These are phyloP conservation scores for Babesia bigemina DNA, from an alignment of 169 alveolate genomes.

Conservation along the genomic window DNA sequence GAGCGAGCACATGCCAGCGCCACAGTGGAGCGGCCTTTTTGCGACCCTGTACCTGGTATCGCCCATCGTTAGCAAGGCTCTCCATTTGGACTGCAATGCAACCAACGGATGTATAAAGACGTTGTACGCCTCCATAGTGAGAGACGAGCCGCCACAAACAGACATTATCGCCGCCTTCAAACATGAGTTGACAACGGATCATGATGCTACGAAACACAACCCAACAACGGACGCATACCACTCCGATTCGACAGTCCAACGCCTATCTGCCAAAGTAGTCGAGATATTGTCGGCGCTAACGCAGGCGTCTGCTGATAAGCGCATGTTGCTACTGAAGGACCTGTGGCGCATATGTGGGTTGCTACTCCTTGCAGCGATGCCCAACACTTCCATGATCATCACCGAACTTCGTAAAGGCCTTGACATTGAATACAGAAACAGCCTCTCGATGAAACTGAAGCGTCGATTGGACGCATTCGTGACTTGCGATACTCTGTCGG, in stretches of 20 bases:
- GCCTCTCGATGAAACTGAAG: neutral
- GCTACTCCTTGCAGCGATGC: slow-evolving; percentile 1
- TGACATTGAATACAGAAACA: neutral
- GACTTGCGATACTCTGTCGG: slow-evolving; percentile 26
- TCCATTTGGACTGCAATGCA: neutral
- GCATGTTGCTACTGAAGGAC: neutral
- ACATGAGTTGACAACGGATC: neutral
- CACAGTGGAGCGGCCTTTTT: slow-evolving; percentile 38
- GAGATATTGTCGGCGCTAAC: neutral
- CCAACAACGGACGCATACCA: neutral
- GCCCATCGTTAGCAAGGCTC: slow-evolving; percentile 8
- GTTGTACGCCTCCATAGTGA: slow-evolving; percentile 16
- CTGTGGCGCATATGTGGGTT: slow-evolving; percentile 29
- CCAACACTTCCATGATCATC: slow-evolving; percentile 12
- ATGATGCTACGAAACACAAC: neutral
- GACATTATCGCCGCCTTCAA: neutral
- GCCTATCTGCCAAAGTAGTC: neutral
- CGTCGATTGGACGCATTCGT: slow-evolving; percentile 13
- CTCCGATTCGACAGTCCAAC: neutral
- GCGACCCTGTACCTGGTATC: slow-evolving; percentile 18
- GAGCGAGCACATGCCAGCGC: slow-evolving; percentile 7
- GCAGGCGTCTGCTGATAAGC: neutral
- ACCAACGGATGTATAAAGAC: neutral
- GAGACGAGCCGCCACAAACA: neutral
- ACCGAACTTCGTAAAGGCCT: slow-evolving; percentile 1